phyloP scores from a whole-genome alignment of 148 eudicot genomes.

The Arctostaphylos glauca region DNA sequence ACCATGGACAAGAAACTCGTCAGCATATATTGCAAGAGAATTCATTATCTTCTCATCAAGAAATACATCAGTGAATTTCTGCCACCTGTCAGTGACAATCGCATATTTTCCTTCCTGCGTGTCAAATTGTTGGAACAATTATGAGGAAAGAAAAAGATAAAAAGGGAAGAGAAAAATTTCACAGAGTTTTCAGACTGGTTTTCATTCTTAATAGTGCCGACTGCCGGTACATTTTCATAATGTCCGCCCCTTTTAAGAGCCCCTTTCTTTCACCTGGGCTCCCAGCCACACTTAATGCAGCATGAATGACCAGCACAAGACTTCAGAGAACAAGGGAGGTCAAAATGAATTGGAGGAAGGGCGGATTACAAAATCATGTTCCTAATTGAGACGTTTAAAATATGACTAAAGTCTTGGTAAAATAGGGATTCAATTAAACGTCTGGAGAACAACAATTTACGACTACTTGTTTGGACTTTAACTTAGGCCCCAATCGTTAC shows the following conservation, averaged over 20 bases:
- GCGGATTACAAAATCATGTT: not conserved
- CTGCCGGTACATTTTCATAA: not conserved
- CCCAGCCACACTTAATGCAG: not conserved
- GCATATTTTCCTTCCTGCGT: constrained; percentile 82
- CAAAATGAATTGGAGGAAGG: not conserved
- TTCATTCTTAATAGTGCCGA: not conserved
- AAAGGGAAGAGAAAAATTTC: not conserved
- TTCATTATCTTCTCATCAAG: constrained; percentile 65
- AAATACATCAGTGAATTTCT: constrained; percentile 83
- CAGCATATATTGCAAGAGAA: constrained; percentile 78
- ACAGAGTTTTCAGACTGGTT: not conserved
- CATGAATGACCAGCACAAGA: not conserved
- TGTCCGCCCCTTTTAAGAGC: not conserved
- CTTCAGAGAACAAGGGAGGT: not conserved
- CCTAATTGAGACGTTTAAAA: not conserved
- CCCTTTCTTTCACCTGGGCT: not conserved
- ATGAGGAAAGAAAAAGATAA: not conserved
- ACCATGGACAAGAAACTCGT: constrained; percentile 97
- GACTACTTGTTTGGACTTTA: not conserved
- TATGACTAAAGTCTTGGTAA: not conserved
- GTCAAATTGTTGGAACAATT: constrained; percentile 6
- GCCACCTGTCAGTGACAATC: constrained; percentile 98
- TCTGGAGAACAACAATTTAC: not conserved
- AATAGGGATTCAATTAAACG: not conserved
- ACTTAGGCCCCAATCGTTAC: too few relatives aligned